phyloP scores from a whole-genome alignment of 2,329 filamentous ascomycete genomes.

The Calonectria leucothoes region DNA sequence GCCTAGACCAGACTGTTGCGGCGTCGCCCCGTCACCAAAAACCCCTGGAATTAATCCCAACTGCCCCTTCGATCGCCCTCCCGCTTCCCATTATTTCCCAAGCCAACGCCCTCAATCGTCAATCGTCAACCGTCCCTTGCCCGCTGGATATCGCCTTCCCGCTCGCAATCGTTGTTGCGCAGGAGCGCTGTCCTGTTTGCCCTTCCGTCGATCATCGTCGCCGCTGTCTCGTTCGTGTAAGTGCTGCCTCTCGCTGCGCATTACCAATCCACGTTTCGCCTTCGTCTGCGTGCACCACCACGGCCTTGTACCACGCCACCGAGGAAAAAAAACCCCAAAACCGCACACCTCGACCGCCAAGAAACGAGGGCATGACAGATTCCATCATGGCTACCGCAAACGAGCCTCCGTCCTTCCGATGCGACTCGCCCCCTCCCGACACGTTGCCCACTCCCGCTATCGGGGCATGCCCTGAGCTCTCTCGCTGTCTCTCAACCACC shows the following conservation, averaged over 20 bases:
- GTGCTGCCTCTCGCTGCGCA: constrained; percentile 1
- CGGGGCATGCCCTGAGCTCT: constrained; percentile 67
- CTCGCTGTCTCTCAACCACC: constrained; percentile 73
- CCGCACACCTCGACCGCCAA: not conserved
- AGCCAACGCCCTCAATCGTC: constrained; percentile 2
- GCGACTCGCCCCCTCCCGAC: constrained; percentile 74
- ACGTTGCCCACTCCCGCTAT: constrained; percentile 72
- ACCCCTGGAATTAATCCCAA: constrained; percentile 42
- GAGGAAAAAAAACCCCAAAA: not conserved
- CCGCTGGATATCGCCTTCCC: constrained; percentile 18
- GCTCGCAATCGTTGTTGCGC: constrained; percentile 23
- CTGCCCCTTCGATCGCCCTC: constrained; percentile 37
- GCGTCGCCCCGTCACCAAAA: constrained; percentile 38
- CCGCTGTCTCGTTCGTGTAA: constrained; percentile 1
- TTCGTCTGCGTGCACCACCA: not conserved
- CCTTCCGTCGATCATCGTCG: not conserved
- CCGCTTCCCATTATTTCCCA: constrained; percentile 9
- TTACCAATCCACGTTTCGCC: not conserved
- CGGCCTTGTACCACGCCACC: not conserved
- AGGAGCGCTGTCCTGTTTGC: not conserved
- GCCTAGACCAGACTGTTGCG: constrained; percentile 26
- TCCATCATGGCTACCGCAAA: constrained; percentile 49
- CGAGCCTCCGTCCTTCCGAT: constrained; percentile 52
- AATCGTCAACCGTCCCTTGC: constrained; percentile 5
- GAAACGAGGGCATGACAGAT: constrained; percentile 15